These are phyloP conservation scores for Talaromyces verruculosus DNA, from an alignment of 2,329 filamentous ascomycete genomes.

Conservation along the genomic window DNA sequence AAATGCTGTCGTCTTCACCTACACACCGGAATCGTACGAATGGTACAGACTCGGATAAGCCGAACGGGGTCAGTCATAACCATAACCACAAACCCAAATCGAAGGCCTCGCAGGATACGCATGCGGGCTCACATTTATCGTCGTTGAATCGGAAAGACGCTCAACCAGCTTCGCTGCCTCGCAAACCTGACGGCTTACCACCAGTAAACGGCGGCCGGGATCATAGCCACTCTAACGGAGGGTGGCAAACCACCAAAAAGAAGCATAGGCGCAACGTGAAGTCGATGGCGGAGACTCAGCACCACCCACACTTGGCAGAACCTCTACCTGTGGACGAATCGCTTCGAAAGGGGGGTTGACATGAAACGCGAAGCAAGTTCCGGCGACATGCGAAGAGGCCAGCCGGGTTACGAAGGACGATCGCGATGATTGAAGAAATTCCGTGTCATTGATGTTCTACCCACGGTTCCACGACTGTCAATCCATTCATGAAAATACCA, in stretches of 20 bases:
- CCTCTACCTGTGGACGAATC: conserved; percentile 45
- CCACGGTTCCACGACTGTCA: background rate
- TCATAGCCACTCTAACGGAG: conserved; percentile 27
- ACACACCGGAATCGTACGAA: conserved; percentile 36
- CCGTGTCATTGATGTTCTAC: background rate
- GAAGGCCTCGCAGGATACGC: conserved; percentile 35
- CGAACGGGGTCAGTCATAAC: conserved; percentile 30
- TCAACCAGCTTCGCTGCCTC: conserved; percentile 29
- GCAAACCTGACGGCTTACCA: conserved; percentile 35
- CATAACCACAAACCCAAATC: conserved; percentile 33
- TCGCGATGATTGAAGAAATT: background rate
- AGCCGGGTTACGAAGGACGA: background rate
- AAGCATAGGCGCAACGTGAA: conserved; percentile 43
- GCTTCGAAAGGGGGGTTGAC: conserved; percentile 48
- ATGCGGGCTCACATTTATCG: conserved; percentile 17
- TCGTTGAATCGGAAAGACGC: conserved; percentile 33
- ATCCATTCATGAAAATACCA: background rate
- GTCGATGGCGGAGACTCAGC: conserved; percentile 33
- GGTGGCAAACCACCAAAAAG: conserved; percentile 50
- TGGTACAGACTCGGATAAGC: conserved; percentile 37
- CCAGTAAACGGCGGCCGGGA: conserved; percentile 29
- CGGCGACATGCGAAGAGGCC: background rate
- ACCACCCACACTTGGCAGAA: conserved; percentile 34
- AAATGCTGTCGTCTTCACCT: conserved; percentile 33
- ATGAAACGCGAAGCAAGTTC: background rate